A percentile compares a stretch with the other conserved stretches of the same genome.
These are phyloP conservation scores for Gnomoniopsis smithogilvyi DNA, from an alignment of 2,329 filamentous ascomycete species.

Conservation along the genomic window DNA sequence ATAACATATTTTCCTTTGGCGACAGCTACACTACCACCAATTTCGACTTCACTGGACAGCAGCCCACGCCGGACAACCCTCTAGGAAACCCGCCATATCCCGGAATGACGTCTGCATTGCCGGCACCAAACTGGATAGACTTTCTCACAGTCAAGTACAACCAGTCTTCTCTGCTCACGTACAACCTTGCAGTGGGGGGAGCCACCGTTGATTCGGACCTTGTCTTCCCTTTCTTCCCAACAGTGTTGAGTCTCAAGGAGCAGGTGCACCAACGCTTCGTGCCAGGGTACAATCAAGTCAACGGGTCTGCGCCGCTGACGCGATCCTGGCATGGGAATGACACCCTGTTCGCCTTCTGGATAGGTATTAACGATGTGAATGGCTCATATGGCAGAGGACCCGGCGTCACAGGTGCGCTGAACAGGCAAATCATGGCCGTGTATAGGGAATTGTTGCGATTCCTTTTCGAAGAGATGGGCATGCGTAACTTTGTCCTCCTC, in stretches of 20 bases:
- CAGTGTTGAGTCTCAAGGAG: constrained; percentile 46
- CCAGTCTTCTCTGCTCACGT: constrained; percentile 41
- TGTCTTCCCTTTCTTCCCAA: constrained; percentile 46
- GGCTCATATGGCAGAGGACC: constrained; percentile 37
- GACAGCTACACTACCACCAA: constrained; percentile 27
- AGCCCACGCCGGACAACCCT: constrained; percentile 50
- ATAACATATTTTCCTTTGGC: constrained; percentile 38
- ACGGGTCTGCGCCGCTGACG: constrained; percentile 33
- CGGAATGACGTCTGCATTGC: constrained; percentile 43
- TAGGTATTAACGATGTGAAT: constrained; percentile 55
- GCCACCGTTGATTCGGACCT: constrained; percentile 50
- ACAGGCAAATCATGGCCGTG: constrained; percentile 35
- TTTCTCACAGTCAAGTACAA: constrained; percentile 46
- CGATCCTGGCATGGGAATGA: constrained; percentile 33
- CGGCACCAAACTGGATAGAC: constrained; percentile 50
- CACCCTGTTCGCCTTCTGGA: constrained; percentile 46
- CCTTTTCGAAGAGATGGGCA: constrained; percentile 45
- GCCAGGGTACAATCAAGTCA: constrained; percentile 23
- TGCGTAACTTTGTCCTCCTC: constrained; percentile 54
- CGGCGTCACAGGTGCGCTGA: constrained; percentile 29
- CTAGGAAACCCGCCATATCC: constrained; percentile 60
- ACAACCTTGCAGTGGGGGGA: constrained; percentile 53
- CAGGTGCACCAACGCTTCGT: constrained; percentile 44
- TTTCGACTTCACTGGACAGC: constrained; percentile 49
- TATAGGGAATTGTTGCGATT: constrained; percentile 37